Base-by-base conservation (phyloP, 2,329 filamentous ascomycete genomes). In the Hypoxylon sp. region DNA sequence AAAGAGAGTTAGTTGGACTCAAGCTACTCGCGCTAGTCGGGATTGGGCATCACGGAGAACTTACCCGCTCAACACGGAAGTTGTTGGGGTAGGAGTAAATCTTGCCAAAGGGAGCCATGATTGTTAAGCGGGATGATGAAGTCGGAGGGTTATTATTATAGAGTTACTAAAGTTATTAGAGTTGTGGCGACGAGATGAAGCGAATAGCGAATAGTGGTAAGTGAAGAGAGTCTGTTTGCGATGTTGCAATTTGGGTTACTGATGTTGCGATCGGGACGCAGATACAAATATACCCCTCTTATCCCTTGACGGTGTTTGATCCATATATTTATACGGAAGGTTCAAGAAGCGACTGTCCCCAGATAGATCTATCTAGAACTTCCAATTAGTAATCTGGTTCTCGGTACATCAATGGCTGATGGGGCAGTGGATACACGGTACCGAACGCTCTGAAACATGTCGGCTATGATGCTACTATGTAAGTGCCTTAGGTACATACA, bases 81-180 rank as follows among this genome's bases (percentile, higher is more conserved):
- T 82, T 81, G 62, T 66, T 63, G 3, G 79, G 75, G 70, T 81
- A 82, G 10, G 75, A 72, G 72, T 79, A 80, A 54, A 82, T 76
- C 52, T 75, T 81, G 70, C 79, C 81, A 71, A 82, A 79, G 51
- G 79, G 77, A 72, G 79, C 80, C 80, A 82, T 82, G 35, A 63
- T 67, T 76, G 68, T 56, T 3, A 15, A 61, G 35, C 35, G 21
- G 21, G 11, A 53, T 35, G 15, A 53, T 37, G 15, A 55, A 27
- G 15, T 51, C 21, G 29, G 31, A 54, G 6, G 35, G 31, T 32
- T 32, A 11, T 32, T 32, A 11, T 13, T 11, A 13, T 11, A 13
- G 32, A 37, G 32, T 37, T 37, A 13, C 5, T 37, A 4, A 4
- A 37, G 32, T 37, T 21, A 53, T 31, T 53, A 37, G 21, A 32